Conservation (phyloP, 2,329 filamentous ascomycete species). For the Aspergillus sp. region DNA sequence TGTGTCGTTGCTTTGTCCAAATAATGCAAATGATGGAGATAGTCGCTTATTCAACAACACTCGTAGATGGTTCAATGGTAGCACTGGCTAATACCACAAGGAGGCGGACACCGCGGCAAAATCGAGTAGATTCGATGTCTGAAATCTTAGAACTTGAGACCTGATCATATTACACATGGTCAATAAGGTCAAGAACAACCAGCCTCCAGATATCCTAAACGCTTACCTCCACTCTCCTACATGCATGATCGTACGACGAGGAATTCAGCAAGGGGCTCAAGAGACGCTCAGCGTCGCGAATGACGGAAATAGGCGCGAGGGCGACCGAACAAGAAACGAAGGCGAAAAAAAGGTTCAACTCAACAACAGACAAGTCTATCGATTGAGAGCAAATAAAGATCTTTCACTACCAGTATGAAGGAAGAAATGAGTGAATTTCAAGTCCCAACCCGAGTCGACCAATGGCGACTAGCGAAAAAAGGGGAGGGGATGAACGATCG, state of each 20-base stretch:
- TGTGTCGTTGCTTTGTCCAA: not conserved
- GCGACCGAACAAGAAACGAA: not conserved
- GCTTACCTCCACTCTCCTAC: conserved; percentile 16
- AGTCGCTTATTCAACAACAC: not conserved
- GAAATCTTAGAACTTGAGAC: not conserved
- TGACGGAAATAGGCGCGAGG: not conserved
- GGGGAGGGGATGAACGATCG: not conserved
- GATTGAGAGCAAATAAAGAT: not conserved
- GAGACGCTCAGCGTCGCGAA: conserved; percentile 14
- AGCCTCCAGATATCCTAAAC: conserved; percentile 10
- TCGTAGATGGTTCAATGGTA: not conserved
- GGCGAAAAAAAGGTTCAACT: not conserved
- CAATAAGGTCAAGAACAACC: conserved; percentile 1
- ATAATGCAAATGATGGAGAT: not conserved
- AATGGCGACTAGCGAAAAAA: not conserved
- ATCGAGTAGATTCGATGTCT: not conserved
- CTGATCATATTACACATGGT: conserved; percentile 5
- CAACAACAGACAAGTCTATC: not conserved
- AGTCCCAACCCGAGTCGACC: not conserved
- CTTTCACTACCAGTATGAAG: not conserved
- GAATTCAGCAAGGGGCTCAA: conserved; percentile 11
- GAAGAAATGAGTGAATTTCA: not conserved
- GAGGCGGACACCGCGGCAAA: not conserved
- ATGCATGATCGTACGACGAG: conserved; percentile 15
- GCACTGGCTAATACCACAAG: not conserved